phyloP scores from a whole-genome alignment of 192 early-diverging fungal species.

The Coemansia sp. region DNA sequence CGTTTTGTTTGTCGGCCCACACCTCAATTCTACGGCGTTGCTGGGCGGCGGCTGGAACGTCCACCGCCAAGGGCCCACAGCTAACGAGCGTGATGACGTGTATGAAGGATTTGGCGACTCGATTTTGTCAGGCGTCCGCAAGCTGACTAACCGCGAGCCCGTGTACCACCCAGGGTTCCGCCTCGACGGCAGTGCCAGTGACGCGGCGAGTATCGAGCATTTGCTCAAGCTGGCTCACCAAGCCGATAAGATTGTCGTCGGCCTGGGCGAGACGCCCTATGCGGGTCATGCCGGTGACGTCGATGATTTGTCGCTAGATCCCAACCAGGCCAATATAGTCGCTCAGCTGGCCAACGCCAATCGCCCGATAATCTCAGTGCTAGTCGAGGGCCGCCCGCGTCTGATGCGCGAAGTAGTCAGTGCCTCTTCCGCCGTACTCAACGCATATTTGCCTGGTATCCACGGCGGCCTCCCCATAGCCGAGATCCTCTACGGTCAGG shows the following conservation, averaged over 20 bases:
- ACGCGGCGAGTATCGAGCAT: background rate
- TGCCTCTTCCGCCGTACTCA: slow-evolving; percentile 50
- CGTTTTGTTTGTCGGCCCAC: slow-evolving; percentile 62
- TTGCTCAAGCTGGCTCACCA: slow-evolving; percentile 24
- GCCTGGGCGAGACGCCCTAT: slow-evolving; percentile 30
- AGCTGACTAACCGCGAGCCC: slow-evolving; percentile 1
- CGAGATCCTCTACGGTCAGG: slow-evolving; percentile 60
- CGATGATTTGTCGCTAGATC: slow-evolving; percentile 28
- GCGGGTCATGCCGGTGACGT: slow-evolving; percentile 6
- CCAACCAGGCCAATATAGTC: slow-evolving; percentile 40
- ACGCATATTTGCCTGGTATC: slow-evolving; percentile 61
- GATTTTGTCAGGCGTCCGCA: slow-evolving; percentile 19
- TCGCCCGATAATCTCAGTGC: slow-evolving; percentile 52
- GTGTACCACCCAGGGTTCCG: slow-evolving; percentile 30
- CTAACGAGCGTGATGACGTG: slow-evolving; percentile 18
- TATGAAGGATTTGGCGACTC: slow-evolving; percentile 37
- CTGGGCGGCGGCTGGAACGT: slow-evolving; percentile 61
- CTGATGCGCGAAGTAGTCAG: slow-evolving; percentile 52
- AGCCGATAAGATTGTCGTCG: slow-evolving; percentile 47
- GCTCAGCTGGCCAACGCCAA: slow-evolving; percentile 14
- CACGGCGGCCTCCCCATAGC: slow-evolving; percentile 64
- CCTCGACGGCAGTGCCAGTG: background rate
- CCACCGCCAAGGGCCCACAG: slow-evolving; percentile 44
- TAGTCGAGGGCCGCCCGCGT: slow-evolving; percentile 62
- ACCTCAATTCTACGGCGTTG: slow-evolving; percentile 58